Evolutionary conservation across 306 rosid genomes (phyloP), one percentile per base, ranked within the genome.

Genomic region (Purshia tridentata): DNA sequence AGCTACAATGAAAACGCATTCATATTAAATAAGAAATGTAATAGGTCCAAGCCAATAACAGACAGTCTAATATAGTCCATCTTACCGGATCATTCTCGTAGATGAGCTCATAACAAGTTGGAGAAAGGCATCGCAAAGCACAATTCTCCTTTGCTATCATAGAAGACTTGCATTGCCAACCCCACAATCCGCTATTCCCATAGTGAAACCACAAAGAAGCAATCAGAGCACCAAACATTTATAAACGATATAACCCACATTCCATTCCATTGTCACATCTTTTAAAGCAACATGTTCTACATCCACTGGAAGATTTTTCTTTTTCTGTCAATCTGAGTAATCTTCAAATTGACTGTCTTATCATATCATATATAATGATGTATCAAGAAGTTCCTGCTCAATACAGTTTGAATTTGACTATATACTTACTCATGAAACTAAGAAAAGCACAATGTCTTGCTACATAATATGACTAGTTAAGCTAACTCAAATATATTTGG

Each of bases 51-150:
- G 29, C 13, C 70, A 46, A 80, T 39, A 52, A 71, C 11, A 9
- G 20, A 8, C 39, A n/a, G 11, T 40, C 50, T 62, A 49, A 49
- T 16, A 63, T 46, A 45, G 58, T 18, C 63, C 15, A 55, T 15
- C 91, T 79, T 79, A 93, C 97, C 82, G 98, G 98, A 77, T 93
- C 98, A 76, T 91, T 88, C 73, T 82, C 87, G 9, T 91, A 93
- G 66, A 91, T 82, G 22, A 91, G 78, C 77, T 93, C 87, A 57
- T 89, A 91, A 81, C 98, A 93, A 76, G 85, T 63, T 0, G 92
- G 86, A 14, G 97, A 88, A 74, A 93, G 98, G 80, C 98, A 91
- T 78, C 88, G 87, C 76, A 93, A 67, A 71, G 88, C 98, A 74
- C 98, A 93, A 76, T 93, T 93, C 79, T 93, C 97, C 82, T 84